Evolutionary conservation across 1,139 yeast genomes (phyloP).

Genomic region (Meyerozyma guilliermondii): DNA sequence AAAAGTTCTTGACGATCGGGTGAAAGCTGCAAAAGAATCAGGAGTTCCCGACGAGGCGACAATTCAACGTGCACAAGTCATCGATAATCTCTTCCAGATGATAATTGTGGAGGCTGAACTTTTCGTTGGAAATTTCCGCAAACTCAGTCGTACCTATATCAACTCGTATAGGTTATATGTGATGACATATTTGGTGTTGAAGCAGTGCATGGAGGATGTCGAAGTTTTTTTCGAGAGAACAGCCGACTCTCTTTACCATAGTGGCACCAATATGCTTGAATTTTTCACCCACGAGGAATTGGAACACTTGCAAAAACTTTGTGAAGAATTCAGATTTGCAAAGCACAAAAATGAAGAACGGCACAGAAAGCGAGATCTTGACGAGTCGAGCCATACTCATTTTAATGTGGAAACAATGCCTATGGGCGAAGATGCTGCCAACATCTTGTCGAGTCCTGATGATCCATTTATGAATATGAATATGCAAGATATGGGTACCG

Average conservation of each 20-base stretch:
- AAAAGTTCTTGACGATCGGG: slow-evolving; percentile 20
- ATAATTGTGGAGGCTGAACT: slow-evolving; percentile 39
- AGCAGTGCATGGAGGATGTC: slow-evolving; percentile 42
- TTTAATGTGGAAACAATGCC: background rate
- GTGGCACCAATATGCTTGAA: slow-evolving; percentile 39
- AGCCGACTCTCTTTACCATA: slow-evolving; percentile 27
- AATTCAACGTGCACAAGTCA: slow-evolving; percentile 27
- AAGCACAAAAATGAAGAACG: slow-evolving; percentile 28
- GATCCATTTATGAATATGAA: background rate
- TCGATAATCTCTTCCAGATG: slow-evolving; percentile 31
- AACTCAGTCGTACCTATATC: slow-evolving; percentile 33
- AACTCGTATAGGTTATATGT: slow-evolving; percentile 41
- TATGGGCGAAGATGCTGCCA: background rate
- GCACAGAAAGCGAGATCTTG: slow-evolving; percentile 7
- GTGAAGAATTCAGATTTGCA: slow-evolving; percentile 39
- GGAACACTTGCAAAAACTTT: slow-evolving; percentile 31
- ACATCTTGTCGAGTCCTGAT: background rate
- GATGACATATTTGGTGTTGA: slow-evolving; percentile 37
- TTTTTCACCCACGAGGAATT: slow-evolving; percentile 34
- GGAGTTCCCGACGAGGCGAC: slow-evolving; percentile 15
- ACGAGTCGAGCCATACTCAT: background rate
- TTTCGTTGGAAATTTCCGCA: slow-evolving; percentile 41
- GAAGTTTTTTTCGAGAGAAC: slow-evolving; percentile 33
- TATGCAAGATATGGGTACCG: background rate
- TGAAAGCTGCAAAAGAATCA: slow-evolving; percentile 2